A percentile compares a stretch with the other conserved stretches of the same genome.
These are phyloP conservation scores for Pinus albicaulis DNA, from an alignment of 75 land plant genomes.

Conservation along the genomic window DNA sequence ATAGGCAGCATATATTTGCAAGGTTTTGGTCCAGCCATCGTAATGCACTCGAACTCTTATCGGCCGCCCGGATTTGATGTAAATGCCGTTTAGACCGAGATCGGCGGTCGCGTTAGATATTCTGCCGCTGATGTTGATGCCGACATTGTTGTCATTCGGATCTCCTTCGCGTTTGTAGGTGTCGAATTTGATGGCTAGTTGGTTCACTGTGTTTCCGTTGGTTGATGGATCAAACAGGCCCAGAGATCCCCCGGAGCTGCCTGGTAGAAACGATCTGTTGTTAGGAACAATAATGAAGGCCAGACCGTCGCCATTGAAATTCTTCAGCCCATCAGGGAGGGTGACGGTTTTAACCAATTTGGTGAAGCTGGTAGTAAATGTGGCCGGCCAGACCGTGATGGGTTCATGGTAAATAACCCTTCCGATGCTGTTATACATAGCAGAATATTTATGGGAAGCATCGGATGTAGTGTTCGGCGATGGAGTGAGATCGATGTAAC, in stretches of 20 bases:
- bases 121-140: slow-evolving; percentile 12
- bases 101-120: neutral
- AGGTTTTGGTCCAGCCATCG: neutral
- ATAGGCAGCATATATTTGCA: too few relatives aligned
- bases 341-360: neutral
- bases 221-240: neutral
- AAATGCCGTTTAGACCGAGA: neutral
- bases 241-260: neutral
- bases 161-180: neutral
- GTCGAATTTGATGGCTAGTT: too few relatives aligned
- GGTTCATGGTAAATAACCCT: neutral
- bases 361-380: neutral
- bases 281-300: too few relatives aligned
- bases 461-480: fast-evolving
- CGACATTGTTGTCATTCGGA: slow-evolving; percentile 22
- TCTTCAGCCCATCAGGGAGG: too few relatives aligned
- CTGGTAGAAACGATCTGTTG: neutral
- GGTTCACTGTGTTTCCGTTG: neutral
- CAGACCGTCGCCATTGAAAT: too few relatives aligned
- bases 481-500: too few relatives aligned
- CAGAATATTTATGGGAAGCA: too few relatives aligned
- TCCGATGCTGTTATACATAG: neutral
- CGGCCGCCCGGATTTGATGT: neutral
- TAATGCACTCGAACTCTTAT: neutral
- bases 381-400: neutral